Base-by-base conservation (phyloP, 129 eudicot genomes). In the Ambrosia trifida region DNA sequence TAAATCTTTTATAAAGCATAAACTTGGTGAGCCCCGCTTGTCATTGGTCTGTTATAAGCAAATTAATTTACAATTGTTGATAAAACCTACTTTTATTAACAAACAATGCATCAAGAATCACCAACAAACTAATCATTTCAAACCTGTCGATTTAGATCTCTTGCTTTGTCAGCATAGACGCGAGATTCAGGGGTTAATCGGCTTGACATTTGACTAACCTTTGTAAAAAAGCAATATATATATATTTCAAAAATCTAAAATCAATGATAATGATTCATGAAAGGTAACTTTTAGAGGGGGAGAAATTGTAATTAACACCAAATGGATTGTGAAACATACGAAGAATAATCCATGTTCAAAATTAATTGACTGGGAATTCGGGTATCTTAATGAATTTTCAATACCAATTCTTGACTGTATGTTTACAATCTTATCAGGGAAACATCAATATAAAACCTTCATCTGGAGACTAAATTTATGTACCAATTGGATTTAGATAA, bases 161-260 rank as follows among this genome's bases (percentile, higher is more conserved):
- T 87, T 32, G 97, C 99, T 72, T 90, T 94, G 38, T 90, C 91
- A 78, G 99, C 99, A 64, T 94, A 94, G 70, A 94, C 80, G 70
- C 97, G 97, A 76, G 99, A 90, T 69, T 94, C 97, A 5, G 99
- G 90, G 5, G 99, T 90, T 82, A 94, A 86, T 17, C 97, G 93
- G 80, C 95, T 90, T 68, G 97, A 94, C 97, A 87, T 90, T 84
- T 87, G 89, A 78, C 99, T 94, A 78, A 90, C 99, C 89, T 90
- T 97, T 94, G 95, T 82, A n/a, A 79, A 74, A 47, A 31, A 31
- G 3, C 11, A n/a, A n/a, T n/a, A n/a, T n/a, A n/a, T 49, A 40
- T 6, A 77, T 11, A 51, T 16, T 60, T 50, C 28, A 32, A 71
- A 47, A 35, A 68, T 75, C 36, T 20, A 43, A 73, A n/a, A 40